Evolutionary conservation across 2,329 filamentous ascomycete species (phyloP).

Genomic region (Ophiostoma triangulosporum): DNA sequence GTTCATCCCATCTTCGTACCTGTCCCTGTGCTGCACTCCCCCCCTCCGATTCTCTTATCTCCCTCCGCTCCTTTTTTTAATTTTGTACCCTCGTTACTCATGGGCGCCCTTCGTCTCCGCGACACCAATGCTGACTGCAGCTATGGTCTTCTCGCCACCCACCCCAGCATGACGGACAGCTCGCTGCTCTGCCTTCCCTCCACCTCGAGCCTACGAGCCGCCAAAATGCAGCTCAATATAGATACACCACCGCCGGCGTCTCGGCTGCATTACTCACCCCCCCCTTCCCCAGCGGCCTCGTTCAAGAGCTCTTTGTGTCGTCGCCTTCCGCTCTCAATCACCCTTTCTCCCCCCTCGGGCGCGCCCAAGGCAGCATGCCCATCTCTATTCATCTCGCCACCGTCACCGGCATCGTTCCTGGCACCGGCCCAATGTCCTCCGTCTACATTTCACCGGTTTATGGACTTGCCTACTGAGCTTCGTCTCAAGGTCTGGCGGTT

Average conservation of each 20-base stretch:
- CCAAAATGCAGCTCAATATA: background rate
- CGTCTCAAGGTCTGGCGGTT: conserved; percentile 24
- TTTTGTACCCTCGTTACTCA: background rate
- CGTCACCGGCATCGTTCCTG: background rate
- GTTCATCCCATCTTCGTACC: too few species aligned
- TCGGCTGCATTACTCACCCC: background rate
- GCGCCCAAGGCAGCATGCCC: background rate
- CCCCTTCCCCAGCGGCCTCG: background rate
- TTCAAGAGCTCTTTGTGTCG: background rate
- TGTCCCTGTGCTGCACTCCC: too few species aligned
- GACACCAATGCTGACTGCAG: background rate
- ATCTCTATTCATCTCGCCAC: background rate
- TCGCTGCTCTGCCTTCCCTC: background rate
- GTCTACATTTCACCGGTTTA: conserved; percentile 19
- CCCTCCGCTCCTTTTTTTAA: background rate
- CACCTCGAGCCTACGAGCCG: background rate
- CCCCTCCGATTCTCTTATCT: background rate
- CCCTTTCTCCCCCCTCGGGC: background rate
- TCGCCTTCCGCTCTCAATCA: background rate
- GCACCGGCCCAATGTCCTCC: background rate
- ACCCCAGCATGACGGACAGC: background rate
- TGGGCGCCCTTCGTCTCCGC: background rate
- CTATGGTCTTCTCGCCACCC: background rate
- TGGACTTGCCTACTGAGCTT: conserved; percentile 22
- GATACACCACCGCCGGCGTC: background rate